Evolutionary conservation across 2,329 filamentous ascomycete species (phyloP).

Genomic region (Monilinia polystroma): DNA sequence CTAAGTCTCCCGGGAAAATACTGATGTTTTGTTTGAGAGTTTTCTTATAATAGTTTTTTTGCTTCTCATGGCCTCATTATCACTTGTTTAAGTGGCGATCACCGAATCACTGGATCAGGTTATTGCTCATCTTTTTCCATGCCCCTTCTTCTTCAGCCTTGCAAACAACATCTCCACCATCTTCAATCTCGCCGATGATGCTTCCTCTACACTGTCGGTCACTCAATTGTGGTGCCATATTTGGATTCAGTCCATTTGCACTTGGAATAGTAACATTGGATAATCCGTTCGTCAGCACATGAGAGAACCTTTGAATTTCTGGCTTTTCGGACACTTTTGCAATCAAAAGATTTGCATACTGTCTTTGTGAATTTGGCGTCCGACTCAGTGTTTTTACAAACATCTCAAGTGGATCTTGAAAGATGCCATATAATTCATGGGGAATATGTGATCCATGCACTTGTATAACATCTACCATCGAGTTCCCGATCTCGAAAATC

Average conservation of each 20-base stretch:
- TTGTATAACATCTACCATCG: constrained; percentile 48
- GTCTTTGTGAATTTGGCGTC: constrained; percentile 46
- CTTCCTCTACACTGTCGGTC: constrained; percentile 31
- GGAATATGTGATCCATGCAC: constrained; percentile 35
- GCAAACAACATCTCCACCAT: not conserved
- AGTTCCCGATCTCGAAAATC: constrained; percentile 49
- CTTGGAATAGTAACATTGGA: not conserved
- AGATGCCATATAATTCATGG: constrained; percentile 35
- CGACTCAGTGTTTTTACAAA: constrained; percentile 48
- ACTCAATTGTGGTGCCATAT: not conserved
- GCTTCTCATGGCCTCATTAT: not conserved
- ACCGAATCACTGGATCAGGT: not conserved
- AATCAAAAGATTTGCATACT: constrained; percentile 47
- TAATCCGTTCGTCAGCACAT: constrained; percentile 25
- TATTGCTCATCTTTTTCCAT: not conserved
- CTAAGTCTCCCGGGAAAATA: not conserved
- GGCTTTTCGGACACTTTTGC: constrained; percentile 46
- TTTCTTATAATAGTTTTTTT: not conserved
- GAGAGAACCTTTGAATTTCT: constrained; percentile 34
- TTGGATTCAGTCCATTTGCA: not conserved
- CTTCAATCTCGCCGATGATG: constrained; percentile 32
- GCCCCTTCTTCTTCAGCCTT: not conserved
- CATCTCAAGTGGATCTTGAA: constrained; percentile 46
- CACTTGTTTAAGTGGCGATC: not conserved
- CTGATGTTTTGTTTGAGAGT: not conserved